phyloP scores from a whole-genome alignment of 192 early-diverging fungal species.

The Coemansia aciculifera region DNA sequence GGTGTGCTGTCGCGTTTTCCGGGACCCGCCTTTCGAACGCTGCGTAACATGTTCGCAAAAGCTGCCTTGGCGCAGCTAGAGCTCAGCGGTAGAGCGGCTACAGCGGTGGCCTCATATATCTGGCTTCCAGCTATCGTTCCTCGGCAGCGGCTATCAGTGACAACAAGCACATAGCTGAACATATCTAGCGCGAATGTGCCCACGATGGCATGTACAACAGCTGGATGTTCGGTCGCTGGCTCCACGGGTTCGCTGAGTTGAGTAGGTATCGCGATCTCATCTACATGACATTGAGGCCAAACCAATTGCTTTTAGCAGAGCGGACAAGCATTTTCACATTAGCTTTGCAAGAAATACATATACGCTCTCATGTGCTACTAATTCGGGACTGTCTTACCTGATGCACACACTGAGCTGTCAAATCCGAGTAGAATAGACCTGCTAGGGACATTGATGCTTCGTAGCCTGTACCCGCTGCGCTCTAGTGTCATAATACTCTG shows the following conservation, averaged over 20 bases:
- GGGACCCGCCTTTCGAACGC: neutral
- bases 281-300: neutral
- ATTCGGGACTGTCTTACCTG: conserved; percentile 9
- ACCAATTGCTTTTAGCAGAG: neutral
- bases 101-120: conserved; percentile 28
- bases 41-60: conserved; percentile 11
- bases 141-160: conserved; percentile 27
- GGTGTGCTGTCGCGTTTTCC: neutral
- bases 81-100: conserved; percentile 37
- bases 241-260: conserved; percentile 2
- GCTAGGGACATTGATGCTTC: conserved; percentile 30
- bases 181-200: conserved; percentile 40
- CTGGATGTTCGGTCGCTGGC: neutral
- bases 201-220: conserved; percentile 28
- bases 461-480: conserved; percentile 33
- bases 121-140: conserved; percentile 28
- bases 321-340: neutral
- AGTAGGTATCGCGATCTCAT: neutral
- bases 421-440: conserved; percentile 29
- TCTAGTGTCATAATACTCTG: conserved; percentile 24
- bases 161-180: conserved; percentile 36
- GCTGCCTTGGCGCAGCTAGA: conserved; percentile 16
- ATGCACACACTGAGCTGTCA: conserved; percentile 15
- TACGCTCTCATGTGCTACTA: neutral
- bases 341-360: neutral